These are phyloP conservation scores for Candida insectalens DNA, from an alignment of 805 yeast genomes.

Conservation along the genomic window DNA sequence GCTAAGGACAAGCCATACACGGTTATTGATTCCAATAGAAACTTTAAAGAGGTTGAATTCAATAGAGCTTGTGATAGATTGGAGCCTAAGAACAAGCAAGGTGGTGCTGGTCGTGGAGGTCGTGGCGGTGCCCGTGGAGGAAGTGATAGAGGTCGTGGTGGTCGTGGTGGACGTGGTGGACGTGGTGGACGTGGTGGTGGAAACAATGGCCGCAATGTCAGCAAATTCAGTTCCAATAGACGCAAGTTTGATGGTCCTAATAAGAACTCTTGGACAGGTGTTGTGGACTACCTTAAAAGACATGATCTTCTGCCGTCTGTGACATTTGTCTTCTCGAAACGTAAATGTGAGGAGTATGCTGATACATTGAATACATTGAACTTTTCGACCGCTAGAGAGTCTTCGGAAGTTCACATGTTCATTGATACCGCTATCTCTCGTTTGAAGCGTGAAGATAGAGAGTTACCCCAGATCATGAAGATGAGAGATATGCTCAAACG, in stretches of 20 bases:
- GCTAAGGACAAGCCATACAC: slow-evolving; percentile 68
- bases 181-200: slow-evolving; percentile 17
- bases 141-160: slow-evolving; percentile 28
- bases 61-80: slow-evolving; percentile 46
- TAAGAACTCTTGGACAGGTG: slow-evolving; percentile 65
- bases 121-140: slow-evolving; percentile 19
- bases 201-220: slow-evolving; percentile 27
- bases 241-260: slow-evolving; percentile 50
- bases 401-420: slow-evolving; percentile 88
- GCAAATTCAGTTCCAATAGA: slow-evolving; percentile 15
- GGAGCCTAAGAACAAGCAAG: slow-evolving; percentile 23
- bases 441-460: slow-evolving; percentile 84
- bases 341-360: slow-evolving; percentile 90
- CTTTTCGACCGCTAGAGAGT: slow-evolving; percentile 76
- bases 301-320: slow-evolving; percentile 83
- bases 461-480: slow-evolving; percentile 81
- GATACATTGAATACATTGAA: slow-evolving; percentile 64
- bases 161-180: slow-evolving; percentile 22
- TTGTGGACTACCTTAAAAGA: slow-evolving; percentile 61
- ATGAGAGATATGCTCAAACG: slow-evolving; percentile 75
- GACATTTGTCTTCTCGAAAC: slow-evolving; percentile 86
- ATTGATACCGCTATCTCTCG: slow-evolving; percentile 83
- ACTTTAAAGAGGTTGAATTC: slow-evolving; percentile 58
- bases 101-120: slow-evolving; percentile 17
- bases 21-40: slow-evolving; percentile 64